These are phyloP conservation scores for Rhododendron ferrugineum DNA, from an alignment of 148 eudicot species.

Conservation along the genomic window DNA sequence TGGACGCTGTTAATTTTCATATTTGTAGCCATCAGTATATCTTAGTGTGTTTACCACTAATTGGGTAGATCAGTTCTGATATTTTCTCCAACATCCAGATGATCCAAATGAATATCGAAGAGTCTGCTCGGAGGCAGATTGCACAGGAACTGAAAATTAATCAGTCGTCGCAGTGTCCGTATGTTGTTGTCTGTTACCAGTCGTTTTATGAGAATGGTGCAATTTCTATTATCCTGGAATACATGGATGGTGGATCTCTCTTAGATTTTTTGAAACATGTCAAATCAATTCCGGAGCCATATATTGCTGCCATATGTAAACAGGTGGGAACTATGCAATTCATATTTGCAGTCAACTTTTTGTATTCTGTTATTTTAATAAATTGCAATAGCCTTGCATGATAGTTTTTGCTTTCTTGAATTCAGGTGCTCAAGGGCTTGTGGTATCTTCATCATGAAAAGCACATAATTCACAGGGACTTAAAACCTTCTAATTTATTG, in stretches of 20 bases:
- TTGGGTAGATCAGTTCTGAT: constrained; percentile 7
- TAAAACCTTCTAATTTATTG: constrained; percentile 93
- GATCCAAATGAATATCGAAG: constrained; percentile 93
- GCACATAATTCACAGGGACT: constrained; percentile 91
- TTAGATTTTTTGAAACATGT: constrained; percentile 76
- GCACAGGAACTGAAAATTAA: constrained; percentile 91
- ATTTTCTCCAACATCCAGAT: constrained; percentile 42
- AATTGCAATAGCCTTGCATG: neutral
- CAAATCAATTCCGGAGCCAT: constrained; percentile 71
- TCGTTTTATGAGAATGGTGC: constrained; percentile 90
- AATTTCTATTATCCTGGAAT: constrained; percentile 88
- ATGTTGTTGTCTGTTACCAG: constrained; percentile 83
- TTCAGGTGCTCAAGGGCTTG: constrained; percentile 89
- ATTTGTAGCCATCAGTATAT: neutral
- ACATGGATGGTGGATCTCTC: constrained; percentile 99
- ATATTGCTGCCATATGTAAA: constrained; percentile 90
- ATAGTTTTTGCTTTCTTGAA: constrained; percentile 9
- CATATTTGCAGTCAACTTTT: neutral
- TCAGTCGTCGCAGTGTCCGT: constrained; percentile 81
- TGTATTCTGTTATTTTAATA: neutral
- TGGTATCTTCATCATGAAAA: constrained; percentile 93
- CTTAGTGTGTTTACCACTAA: neutral
- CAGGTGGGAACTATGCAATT: constrained; percentile 46
- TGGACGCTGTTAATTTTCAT: neutral
- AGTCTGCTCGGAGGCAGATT: constrained; percentile 69